These are phyloP conservation scores for Penicillium atrosanguineum DNA, from an alignment of 495 filamentous ascomycete genomes.

Conservation along the genomic window DNA sequence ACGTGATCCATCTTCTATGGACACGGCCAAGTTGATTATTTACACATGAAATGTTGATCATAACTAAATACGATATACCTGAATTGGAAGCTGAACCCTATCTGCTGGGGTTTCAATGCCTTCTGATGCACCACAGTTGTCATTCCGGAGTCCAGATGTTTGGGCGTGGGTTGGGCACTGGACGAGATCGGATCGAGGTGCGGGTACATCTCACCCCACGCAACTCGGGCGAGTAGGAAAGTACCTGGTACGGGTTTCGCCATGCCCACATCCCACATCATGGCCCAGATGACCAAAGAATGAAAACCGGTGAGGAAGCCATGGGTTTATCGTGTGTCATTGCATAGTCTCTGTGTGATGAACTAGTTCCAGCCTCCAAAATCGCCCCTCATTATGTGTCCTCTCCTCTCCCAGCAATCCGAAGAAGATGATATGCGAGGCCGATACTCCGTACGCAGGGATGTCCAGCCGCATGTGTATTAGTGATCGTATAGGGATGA, in stretches of 20 bases:
- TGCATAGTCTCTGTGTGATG: neutral
- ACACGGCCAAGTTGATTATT: neutral
- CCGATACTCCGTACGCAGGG: neutral
- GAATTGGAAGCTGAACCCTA: neutral
- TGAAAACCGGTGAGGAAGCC: neutral
- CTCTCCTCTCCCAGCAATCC: too few relatives aligned
- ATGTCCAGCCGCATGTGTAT: neutral
- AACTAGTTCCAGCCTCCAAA: neutral
- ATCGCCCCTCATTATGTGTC: neutral
- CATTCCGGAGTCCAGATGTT: neutral
- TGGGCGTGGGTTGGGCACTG: constrained; percentile 8
- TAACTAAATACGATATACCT: neutral
- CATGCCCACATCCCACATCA: neutral
- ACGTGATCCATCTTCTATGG: constrained; percentile 8
- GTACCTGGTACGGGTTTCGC: neutral
- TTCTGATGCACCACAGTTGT: neutral
- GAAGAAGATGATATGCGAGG: neutral
- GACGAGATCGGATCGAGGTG: constrained; percentile 2
- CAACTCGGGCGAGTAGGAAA: neutral
- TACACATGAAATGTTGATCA: neutral
- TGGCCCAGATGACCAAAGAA: neutral
- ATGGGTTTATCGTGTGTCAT: neutral
- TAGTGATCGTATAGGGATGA: neutral
- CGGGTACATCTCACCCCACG: neutral
- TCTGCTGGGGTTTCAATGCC: neutral